These are phyloP conservation scores for Saxophila tyrrhenica DNA, from an alignment of 495 filamentous ascomycete genomes.

Conservation along the genomic window DNA sequence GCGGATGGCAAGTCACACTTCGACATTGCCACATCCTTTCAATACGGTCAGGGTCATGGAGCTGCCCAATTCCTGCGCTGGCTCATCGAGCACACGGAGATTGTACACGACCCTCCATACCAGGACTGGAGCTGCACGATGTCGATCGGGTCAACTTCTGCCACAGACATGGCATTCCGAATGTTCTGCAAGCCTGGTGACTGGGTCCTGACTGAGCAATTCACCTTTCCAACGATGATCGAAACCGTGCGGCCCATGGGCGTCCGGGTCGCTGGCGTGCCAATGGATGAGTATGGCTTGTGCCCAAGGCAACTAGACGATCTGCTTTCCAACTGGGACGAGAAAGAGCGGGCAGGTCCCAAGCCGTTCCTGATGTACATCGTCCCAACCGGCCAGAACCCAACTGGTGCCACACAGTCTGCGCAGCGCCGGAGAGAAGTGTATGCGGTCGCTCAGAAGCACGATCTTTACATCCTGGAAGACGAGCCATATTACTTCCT, in stretches of 20 bases:
- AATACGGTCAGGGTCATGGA: conserved; percentile 81
- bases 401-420: conserved; percentile 75
- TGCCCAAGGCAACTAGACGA: conserved; percentile 54
- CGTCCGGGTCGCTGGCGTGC: conserved; percentile 56
- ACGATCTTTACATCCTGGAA: conserved; percentile 81
- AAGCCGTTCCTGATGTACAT: conserved; percentile 77
- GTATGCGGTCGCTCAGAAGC: conserved; percentile 66
- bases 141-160: conserved; percentile 66
- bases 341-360: conserved; percentile 39
- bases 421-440: conserved; percentile 52
- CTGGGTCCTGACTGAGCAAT: conserved; percentile 70
- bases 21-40: conserved; percentile 73
- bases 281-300: conserved; percentile 70
- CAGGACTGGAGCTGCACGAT: conserved; percentile 70
- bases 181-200: conserved; percentile 67
- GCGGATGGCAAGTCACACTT: conserved; percentile 51
- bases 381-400: conserved; percentile 81
- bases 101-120: conserved; percentile 65
- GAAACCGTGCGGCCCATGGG: conserved; percentile 75
- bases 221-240: conserved; percentile 70
- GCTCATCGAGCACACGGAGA: conserved; percentile 83
- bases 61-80: conserved; percentile 79
- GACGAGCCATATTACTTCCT: conserved; percentile 96
- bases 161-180: conserved; percentile 64
- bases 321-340: conserved; percentile 57